Evolutionary conservation across 1,284 basidiomycete genomes (phyloP).

Genomic region (Leccinum ponderosum): DNA sequence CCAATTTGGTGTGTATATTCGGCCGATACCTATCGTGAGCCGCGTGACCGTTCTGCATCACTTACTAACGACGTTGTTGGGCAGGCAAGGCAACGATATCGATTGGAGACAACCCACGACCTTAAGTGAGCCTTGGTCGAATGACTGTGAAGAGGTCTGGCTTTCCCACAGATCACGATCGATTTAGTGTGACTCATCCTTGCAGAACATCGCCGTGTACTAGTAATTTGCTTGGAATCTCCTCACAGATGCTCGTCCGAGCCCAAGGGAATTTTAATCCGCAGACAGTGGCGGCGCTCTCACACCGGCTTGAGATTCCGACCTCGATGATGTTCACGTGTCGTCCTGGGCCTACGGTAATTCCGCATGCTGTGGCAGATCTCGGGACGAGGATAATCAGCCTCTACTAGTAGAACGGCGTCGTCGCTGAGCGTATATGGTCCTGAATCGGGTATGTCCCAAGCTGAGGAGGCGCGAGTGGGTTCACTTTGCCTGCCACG

Average conservation of each 20-base stretch:
- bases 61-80: constrained; percentile 1
- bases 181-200: constrained; percentile 43
- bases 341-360: constrained; percentile 24
- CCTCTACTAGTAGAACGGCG: constrained; percentile 7
- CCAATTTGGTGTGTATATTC: constrained; percentile 54
- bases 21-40: neutral
- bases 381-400: constrained; percentile 30
- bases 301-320: constrained; percentile 30
- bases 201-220: neutral
- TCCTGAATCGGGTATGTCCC: too few relatives aligned
- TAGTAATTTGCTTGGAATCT: neutral
- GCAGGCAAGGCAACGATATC: constrained; percentile 37
- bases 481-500: too few relatives aligned
- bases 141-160: constrained; percentile 63
- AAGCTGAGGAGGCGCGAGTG: too few relatives aligned
- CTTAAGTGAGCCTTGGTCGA: constrained; percentile 55
- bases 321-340: constrained; percentile 38
- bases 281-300: constrained; percentile 28
- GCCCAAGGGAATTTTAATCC: constrained; percentile 42
- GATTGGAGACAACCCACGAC: constrained; percentile 23
- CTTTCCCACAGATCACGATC: constrained; percentile 61
- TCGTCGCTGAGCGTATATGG: too few relatives aligned
- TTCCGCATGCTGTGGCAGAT: constrained; percentile 28
- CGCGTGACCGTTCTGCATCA: neutral
- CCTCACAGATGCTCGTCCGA: constrained; percentile 46